phyloP scores from a whole-genome alignment of 2,329 filamentous ascomycete genomes.

The Phaeosphaeriaceae sp. region DNA sequence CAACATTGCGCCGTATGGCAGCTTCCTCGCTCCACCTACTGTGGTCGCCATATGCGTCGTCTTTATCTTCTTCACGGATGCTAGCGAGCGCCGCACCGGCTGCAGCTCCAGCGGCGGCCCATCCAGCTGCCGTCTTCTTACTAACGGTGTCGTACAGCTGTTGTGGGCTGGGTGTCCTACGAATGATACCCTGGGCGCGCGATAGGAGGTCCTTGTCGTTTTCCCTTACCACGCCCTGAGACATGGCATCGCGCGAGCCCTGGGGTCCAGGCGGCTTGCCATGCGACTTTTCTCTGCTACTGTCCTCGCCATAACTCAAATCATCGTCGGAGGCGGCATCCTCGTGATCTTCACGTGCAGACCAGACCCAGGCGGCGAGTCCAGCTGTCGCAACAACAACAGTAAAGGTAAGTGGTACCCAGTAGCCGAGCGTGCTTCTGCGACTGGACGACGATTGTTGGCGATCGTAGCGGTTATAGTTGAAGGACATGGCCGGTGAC shows the following conservation, averaged over 20 bases:
- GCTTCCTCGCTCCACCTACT: constrained; percentile 93
- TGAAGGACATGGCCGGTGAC: constrained; percentile 41
- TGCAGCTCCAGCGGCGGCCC: constrained; percentile 81
- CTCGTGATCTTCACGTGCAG: constrained; percentile 78
- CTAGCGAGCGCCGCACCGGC: constrained; percentile 82
- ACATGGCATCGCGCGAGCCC: constrained; percentile 23
- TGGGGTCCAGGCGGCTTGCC: constrained; percentile 23
- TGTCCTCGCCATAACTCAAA: constrained; percentile 53
- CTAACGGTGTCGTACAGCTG: constrained; percentile 86
- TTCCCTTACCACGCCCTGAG: constrained; percentile 35
- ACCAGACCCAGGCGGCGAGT: constrained; percentile 91
- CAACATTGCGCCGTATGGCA: constrained; percentile 64
- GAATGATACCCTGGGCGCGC: constrained; percentile 79
- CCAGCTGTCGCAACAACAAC: constrained; percentile 87
- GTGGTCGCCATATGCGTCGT: constrained; percentile 77
- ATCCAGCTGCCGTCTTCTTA: constrained; percentile 78
- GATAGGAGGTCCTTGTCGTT: constrained; percentile 69
- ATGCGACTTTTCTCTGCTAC: constrained; percentile 22
- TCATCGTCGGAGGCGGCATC: constrained; percentile 65
- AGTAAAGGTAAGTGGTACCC: constrained; percentile 86
- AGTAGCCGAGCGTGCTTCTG: constrained; percentile 73
- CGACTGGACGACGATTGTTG: constrained; percentile 62
- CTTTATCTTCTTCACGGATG: constrained; percentile 82
- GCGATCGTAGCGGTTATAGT: constrained; percentile 63
- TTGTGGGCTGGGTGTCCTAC: constrained; percentile 83